Conservation (phyloP, 352 stramenopile species). For the Phytophthora cryptogea region DNA sequence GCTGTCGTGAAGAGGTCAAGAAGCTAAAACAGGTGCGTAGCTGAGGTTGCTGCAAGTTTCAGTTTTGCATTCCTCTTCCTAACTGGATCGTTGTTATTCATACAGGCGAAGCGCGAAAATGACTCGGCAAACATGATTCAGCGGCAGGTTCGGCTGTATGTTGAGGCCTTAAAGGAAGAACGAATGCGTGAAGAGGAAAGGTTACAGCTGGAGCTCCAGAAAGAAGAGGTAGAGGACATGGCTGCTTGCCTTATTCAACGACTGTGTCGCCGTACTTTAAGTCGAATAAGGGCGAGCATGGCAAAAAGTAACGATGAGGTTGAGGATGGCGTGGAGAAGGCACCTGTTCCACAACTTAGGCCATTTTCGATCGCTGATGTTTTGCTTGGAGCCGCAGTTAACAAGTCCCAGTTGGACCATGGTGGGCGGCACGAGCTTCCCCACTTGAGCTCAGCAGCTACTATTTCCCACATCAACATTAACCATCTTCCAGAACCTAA, state of each 20-base stretch:
- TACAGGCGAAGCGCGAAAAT: constrained; percentile 25
- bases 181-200: constrained; percentile 16
- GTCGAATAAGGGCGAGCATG: neutral
- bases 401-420: constrained; percentile 8
- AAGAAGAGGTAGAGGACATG: constrained; percentile 45
- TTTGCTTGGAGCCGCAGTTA: constrained; percentile 13
- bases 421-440: neutral
- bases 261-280: constrained; percentile 29
- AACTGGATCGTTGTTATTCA: neutral
- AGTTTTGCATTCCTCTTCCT: neutral
- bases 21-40: constrained; percentile 31
- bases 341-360: neutral
- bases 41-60: neutral
- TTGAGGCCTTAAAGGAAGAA: constrained; percentile 2
- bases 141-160: constrained; percentile 27
- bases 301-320: neutral
- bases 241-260: constrained; percentile 48
- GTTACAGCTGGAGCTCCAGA: constrained; percentile 30
- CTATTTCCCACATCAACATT: constrained; percentile 19
- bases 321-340: neutral
- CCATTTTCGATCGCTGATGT: constrained; percentile 19
- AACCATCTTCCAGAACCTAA: constrained; percentile 9
- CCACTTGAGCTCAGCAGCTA: constrained; percentile 14
- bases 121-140: constrained; percentile 32
- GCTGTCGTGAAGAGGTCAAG: constrained; percentile 29